phyloP scores from a whole-genome alignment of 768 basidiomycete genomes.

The Neoboletus subvelutipes region DNA sequence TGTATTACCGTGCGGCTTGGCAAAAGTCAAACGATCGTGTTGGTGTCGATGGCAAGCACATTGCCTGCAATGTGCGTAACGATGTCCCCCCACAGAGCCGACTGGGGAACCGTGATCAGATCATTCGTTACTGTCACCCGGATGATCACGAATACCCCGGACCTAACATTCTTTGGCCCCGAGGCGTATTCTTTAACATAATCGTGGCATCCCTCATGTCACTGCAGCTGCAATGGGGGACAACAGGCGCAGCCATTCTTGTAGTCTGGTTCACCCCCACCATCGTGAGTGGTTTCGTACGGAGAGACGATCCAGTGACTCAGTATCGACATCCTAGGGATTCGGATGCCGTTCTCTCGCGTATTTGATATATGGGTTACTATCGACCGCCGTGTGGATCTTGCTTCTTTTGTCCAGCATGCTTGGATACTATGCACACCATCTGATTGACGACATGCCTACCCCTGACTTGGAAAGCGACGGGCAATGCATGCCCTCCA shows the following conservation, averaged over 20 bases:
- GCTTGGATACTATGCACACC: constrained; percentile 22
- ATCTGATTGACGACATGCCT: not conserved
- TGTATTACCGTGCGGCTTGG: constrained; percentile 21
- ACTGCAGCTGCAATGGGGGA: constrained; percentile 35
- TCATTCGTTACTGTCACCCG: constrained; percentile 22
- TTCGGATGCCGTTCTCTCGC: constrained; percentile 36
- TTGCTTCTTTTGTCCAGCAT: constrained; percentile 31
- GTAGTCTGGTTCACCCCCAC: constrained; percentile 34
- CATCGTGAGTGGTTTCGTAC: constrained; percentile 7
- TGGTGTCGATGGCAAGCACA: not conserved
- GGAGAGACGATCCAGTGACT: too few species aligned
- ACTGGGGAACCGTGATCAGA: constrained; percentile 18
- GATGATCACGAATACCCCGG: not conserved
- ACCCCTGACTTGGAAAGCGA: not conserved
- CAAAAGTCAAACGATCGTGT: not conserved
- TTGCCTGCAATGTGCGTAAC: not conserved
- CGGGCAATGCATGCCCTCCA: not conserved
- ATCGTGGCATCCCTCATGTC: constrained; percentile 31
- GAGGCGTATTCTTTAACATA: constrained; percentile 24
- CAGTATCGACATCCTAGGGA: constrained; percentile 12
- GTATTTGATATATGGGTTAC: constrained; percentile 30
- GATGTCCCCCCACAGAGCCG: constrained; percentile 15
- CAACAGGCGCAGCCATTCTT: constrained; percentile 30
- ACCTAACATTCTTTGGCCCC: constrained; percentile 19
- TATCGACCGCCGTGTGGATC: constrained; percentile 33